These are phyloP conservation scores for Mucor saturninus DNA, from an alignment of 371 early-diverging fungal species.

Conservation along the genomic window DNA sequence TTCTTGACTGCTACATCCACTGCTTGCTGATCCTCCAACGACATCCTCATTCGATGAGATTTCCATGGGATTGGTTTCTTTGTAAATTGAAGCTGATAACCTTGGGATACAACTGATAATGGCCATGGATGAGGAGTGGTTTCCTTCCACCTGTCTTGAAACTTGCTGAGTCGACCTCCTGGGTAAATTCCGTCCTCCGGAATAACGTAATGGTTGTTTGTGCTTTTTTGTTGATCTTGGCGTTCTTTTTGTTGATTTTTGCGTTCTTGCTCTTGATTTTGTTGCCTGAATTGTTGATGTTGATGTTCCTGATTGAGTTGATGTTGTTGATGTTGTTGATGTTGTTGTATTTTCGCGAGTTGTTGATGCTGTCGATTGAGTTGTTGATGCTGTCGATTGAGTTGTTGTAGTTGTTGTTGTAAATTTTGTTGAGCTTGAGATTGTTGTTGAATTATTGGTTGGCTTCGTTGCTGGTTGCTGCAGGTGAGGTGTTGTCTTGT, in stretches of 20 bases:
- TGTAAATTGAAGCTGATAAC: no score
- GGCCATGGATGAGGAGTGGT: not conserved
- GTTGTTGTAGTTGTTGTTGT: not conserved
- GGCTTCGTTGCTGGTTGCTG: no score
- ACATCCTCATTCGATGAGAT: no score
- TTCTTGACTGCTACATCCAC: no score
- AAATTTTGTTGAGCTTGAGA: constrained; percentile 8
- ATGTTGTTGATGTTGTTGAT: not conserved
- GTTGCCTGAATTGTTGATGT: not conserved
- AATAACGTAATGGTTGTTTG: not conserved
- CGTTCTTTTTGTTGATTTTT: no score
- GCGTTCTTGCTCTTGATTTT: no score
- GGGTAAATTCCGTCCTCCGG: constrained; percentile 5
- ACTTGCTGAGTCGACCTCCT: not conserved
- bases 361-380: no score
- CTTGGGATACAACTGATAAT: no score
- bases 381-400: no score
- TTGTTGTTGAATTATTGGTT: not conserved
- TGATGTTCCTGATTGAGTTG: not conserved
- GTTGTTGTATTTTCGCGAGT: no score
- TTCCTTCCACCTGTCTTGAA: not conserved
- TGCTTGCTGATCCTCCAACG: no score
- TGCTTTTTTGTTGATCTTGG: not conserved
- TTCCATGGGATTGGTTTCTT: no score
- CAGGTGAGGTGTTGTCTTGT: not conserved